A percentile compares a stretch with the other conserved stretches of the same genome.
phyloP scores from a whole-genome alignment of 139 green algal species.

The Zygnema circumcarinatum region DNA sequence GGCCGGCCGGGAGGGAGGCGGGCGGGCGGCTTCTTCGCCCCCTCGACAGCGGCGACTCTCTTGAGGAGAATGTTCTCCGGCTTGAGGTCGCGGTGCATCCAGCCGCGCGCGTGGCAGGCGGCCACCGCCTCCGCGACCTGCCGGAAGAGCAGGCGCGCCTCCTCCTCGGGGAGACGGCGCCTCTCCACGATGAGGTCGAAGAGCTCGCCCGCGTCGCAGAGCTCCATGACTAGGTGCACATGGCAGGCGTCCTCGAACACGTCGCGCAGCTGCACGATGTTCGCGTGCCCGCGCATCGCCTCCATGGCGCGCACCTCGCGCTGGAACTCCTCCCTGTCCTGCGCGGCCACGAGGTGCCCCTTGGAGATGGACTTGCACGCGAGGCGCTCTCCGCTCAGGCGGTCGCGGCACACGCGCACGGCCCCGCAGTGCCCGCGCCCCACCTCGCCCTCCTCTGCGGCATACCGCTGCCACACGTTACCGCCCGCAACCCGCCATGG shows the following conservation, averaged over 20 bases:
- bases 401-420: slow-evolving; percentile 23
- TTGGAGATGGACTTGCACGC: slow-evolving; percentile 94
- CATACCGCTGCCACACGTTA: neutral
- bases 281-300: slow-evolving; percentile 76
- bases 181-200: slow-evolving; percentile 72
- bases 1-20: neutral
- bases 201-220: slow-evolving; percentile 27
- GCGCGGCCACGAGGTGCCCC: slow-evolving; percentile 85
- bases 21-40: neutral
- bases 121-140: slow-evolving; percentile 87
- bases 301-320: slow-evolving; percentile 90
- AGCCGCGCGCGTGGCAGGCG: slow-evolving; percentile 76
- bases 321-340: slow-evolving; percentile 86
- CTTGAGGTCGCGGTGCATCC: slow-evolving; percentile 35
- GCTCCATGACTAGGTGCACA: slow-evolving; percentile 39
- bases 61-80: slow-evolving; percentile 35
- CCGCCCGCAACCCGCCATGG: neutral
- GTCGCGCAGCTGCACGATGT: slow-evolving; percentile 15
- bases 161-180: slow-evolving; percentile 80
- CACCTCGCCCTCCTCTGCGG: neutral
- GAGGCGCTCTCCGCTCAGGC: slow-evolving; percentile 60
- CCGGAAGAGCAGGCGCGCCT: slow-evolving; percentile 77
- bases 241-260: slow-evolving; percentile 27
- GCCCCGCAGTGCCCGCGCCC: slow-evolving; percentile 43
- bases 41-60: neutral